Percentiles rank a stretch among this genome's conserved stretches.
phyloP scores from a whole-genome alignment of 345 rosid species.

The Lenwebbia sp. region DNA sequence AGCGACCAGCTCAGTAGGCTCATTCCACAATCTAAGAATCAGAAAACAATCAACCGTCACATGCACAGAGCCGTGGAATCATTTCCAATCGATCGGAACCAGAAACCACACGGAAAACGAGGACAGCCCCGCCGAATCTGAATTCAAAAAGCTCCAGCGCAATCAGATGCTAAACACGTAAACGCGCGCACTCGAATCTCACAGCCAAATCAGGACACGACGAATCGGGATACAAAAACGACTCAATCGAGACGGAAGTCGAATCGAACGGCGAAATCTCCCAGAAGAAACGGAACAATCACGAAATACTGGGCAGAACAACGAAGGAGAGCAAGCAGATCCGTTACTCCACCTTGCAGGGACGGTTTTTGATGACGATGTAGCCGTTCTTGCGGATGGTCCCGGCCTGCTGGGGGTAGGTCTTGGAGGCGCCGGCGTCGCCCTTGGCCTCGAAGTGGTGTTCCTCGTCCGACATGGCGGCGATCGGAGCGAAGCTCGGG shows the following conservation, averaged over 20 bases:
- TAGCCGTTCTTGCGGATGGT: constrained; percentile 36
- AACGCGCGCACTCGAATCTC: not conserved
- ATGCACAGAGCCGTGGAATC: not conserved
- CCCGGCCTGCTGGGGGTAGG: constrained; percentile 39
- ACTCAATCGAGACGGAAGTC: not conserved
- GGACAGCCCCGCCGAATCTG: not conserved
- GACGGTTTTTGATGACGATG: constrained; percentile 30
- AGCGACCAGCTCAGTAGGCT: not conserved
- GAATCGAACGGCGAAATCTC: not conserved
- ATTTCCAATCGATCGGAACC: not conserved
- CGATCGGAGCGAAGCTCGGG: not conserved
- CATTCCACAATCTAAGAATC: not conserved
- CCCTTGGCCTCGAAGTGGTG: constrained; percentile 38
- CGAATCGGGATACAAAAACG: not conserved
- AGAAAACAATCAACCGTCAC: not conserved
- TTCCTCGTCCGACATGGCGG: constrained; percentile 34
- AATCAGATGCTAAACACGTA: not conserved
- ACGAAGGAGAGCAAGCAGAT: not conserved
- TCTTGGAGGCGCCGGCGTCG: constrained; percentile 39
- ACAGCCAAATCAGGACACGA: not conserved
- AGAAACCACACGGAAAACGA: not conserved
- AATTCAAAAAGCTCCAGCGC: not conserved
- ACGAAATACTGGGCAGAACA: not conserved
- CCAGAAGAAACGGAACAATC: not conserved
- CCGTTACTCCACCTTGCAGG: constrained; percentile 23